Percentiles rank a stretch among this genome's conserved stretches.
Evolutionary conservation across 2,329 filamentous ascomycete genomes (phyloP).

Genomic region (Aureobasidium sp.): DNA sequence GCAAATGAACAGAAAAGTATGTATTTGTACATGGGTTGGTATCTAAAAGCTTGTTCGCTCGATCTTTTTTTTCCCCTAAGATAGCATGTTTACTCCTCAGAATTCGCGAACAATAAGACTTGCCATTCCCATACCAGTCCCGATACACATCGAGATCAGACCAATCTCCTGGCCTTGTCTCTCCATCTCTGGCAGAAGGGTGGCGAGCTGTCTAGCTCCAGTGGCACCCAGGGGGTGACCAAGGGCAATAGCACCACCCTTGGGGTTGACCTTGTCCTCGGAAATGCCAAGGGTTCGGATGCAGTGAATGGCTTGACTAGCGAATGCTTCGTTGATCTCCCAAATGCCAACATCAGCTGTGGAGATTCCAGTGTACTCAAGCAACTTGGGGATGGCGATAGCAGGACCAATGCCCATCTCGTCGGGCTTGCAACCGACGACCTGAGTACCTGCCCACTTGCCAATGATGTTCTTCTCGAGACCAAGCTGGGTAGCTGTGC

Average conservation of each 20-base stretch:
- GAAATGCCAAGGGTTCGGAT: constrained; percentile 62
- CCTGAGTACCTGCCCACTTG: constrained; percentile 69
- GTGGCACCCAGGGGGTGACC: constrained; percentile 89
- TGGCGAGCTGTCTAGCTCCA: constrained; percentile 70
- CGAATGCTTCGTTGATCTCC: constrained; percentile 87
- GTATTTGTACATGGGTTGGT: background rate
- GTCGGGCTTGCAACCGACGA: constrained; percentile 72
- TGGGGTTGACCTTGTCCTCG: constrained; percentile 71
- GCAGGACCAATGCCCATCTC: constrained; percentile 94
- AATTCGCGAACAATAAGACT: constrained; percentile 42
- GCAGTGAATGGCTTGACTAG: constrained; percentile 59
- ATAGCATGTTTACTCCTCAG: too few relatives aligned
- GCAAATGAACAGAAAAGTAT: background rate
- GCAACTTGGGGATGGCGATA: constrained; percentile 72
- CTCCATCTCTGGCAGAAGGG: constrained; percentile 61
- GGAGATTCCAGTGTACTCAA: constrained; percentile 58
- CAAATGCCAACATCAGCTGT: constrained; percentile 69
- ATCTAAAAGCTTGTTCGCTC: background rate
- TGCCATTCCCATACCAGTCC: constrained; percentile 45
- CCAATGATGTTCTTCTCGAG: constrained; percentile 63
- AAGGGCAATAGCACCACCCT: constrained; percentile 88
- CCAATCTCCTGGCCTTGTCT: constrained; percentile 64
- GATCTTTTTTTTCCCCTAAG: background rate
- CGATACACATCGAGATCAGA: constrained; percentile 79
- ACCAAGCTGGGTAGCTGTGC: constrained; percentile 65